Evolutionary conservation across 371 early-diverging fungal genomes (phyloP).

Genomic region (Haplosporangium sp.): DNA sequence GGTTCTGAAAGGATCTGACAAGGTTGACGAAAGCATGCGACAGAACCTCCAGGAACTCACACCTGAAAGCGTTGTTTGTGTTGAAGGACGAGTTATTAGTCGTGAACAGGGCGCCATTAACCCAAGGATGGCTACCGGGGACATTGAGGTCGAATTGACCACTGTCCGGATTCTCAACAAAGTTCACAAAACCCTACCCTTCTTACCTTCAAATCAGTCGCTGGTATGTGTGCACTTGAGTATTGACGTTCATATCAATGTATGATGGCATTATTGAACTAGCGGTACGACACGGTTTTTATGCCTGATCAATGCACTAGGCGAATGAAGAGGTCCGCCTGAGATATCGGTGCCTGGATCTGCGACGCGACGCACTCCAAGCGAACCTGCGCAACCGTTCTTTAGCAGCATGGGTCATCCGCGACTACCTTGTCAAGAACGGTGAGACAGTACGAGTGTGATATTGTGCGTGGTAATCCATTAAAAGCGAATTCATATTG

Average conservation of each 20-base stretch:
- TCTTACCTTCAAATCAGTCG: conserved; percentile 69
- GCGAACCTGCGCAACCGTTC: conserved; percentile 79
- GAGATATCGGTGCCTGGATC: conserved; percentile 83
- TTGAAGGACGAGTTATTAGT: conserved; percentile 67
- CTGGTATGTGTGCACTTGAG: conserved; percentile 58
- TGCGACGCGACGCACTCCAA: conserved; percentile 83
- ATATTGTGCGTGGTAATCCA: background rate
- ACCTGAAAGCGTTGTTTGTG: conserved; percentile 74
- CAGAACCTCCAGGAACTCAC: conserved; percentile 61
- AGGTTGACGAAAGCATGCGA: conserved; percentile 31
- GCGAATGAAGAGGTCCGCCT: conserved; percentile 86
- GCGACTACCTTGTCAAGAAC: conserved; percentile 60
- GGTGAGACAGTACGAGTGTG: conserved; percentile 4
- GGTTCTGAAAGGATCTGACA: conserved; percentile 57
- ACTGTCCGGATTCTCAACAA: conserved; percentile 76
- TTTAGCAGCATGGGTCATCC: conserved; percentile 69
- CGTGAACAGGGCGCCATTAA: conserved; percentile 67
- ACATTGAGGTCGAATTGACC: conserved; percentile 79
- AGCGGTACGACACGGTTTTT: background rate
- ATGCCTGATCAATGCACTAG: conserved; percentile 51
- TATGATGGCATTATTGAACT: background rate
- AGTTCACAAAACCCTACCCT: conserved; percentile 77
- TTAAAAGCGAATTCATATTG: background rate
- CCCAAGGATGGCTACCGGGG: conserved; percentile 64
- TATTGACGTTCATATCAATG: background rate